Evolutionary conservation across 73 alveolate species (phyloP).

Genomic region (Paramecium sexaurelia): DNA sequence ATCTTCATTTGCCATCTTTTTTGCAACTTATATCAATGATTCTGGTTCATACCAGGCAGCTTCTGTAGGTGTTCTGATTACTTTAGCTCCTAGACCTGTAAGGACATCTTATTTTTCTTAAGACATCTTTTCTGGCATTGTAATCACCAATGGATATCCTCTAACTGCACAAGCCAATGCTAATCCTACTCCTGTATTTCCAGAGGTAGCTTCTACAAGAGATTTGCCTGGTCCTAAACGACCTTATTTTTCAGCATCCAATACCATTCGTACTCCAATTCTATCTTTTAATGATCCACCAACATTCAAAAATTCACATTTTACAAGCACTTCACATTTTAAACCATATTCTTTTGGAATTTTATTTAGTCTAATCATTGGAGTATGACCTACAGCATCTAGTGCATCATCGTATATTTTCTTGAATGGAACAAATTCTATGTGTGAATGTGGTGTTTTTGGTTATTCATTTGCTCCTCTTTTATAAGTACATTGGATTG

Average conservation of each 20-base stretch:
- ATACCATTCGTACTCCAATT: constrained; percentile 95
- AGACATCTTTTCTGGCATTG: constrained; percentile 97
- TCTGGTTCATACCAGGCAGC: constrained; percentile 73
- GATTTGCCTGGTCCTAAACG: constrained; percentile 89
- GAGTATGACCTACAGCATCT: constrained; percentile 94
- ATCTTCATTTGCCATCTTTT: constrained; percentile 67
- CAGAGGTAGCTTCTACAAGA: constrained; percentile 98
- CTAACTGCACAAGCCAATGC: constrained; percentile 97
- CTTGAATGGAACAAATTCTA: constrained; percentile 28
- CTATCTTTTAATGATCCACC: constrained; percentile 98
- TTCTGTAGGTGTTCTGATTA: constrained; percentile 95
- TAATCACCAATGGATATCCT: constrained; percentile 91
- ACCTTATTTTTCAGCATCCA: constrained; percentile 93
- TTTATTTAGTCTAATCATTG: constrained; percentile 90
- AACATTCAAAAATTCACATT: constrained; percentile 95
- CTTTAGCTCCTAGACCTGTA: constrained; percentile 97
- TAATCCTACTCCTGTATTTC: constrained; percentile 99
- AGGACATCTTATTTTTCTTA: constrained; percentile 96
- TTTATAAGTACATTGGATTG: constrained; percentile 28
- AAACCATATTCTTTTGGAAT: constrained; percentile 85
- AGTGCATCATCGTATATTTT: constrained; percentile 63
- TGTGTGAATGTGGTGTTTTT: background rate
- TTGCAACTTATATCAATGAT: constrained; percentile 75
- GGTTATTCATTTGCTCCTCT: constrained; percentile 13
- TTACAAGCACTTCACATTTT: constrained; percentile 90